These are phyloP conservation scores for Austropuccinia psidii DNA, from an alignment of 1,284 basidiomycete species.

Conservation along the genomic window DNA sequence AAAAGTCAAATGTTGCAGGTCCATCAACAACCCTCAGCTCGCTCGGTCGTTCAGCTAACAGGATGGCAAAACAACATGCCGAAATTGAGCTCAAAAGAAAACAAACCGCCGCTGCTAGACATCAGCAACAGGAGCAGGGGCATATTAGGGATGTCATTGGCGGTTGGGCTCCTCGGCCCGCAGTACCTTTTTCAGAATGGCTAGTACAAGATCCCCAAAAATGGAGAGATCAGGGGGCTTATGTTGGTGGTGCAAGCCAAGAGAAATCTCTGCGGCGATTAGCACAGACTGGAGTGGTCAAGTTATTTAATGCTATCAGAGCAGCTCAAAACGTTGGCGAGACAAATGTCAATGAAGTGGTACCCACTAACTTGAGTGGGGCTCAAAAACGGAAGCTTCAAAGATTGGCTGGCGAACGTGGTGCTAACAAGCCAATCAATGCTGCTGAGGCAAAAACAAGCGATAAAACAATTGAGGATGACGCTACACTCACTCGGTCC, in stretches of 20 bases:
- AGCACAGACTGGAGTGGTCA: constrained; percentile 46
- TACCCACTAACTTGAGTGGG: constrained; percentile 39
- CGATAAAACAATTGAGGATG: no score
- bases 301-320: constrained; percentile 46
- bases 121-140: constrained; percentile 42
- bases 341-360: constrained; percentile 39
- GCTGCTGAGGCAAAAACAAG: constrained; percentile 1
- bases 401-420: constrained; percentile 30
- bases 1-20: constrained; percentile 11
- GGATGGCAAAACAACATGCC: constrained; percentile 28
- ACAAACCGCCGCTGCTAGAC: constrained; percentile 39
- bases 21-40: constrained; percentile 25
- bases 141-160: constrained; percentile 45
- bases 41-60: constrained; percentile 7
- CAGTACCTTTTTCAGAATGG: constrained; percentile 44
- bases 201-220: constrained; percentile 33
- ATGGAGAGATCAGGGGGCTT: background rate
- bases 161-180: constrained; percentile 45
- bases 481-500: constrained; percentile 20
- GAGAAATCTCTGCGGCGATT: constrained; percentile 45
- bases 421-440: background rate
- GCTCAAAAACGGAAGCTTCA: constrained; percentile 40
- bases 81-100: constrained; percentile 2
- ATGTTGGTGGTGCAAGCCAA: constrained; percentile 41
- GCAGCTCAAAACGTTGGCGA: constrained; percentile 43